Conservation (phyloP, 352 stramenopile genomes). For the Phytophthora sojae region DNA sequence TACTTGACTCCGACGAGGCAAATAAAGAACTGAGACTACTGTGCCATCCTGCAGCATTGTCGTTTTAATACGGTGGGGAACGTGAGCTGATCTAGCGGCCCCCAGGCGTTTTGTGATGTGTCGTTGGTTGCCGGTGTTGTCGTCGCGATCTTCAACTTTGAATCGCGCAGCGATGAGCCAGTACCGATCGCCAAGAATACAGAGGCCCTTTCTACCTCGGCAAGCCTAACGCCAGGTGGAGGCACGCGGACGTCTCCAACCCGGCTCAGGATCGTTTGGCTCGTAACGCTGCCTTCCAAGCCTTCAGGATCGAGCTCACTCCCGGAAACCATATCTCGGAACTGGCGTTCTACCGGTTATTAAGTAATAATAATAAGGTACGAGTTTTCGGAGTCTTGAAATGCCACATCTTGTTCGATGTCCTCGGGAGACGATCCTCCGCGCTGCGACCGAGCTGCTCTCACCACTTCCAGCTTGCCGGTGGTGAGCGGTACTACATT, state of each 20-base stretch:
- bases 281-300: too few relatives aligned
- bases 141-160: constrained; percentile 10
- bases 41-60: background rate
- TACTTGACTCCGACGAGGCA: background rate
- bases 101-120: background rate
- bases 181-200: constrained; percentile 5
- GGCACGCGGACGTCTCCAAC: background rate
- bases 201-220: constrained; percentile 6
- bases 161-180: constrained; percentile 10
- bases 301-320: too few relatives aligned
- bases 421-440: background rate
- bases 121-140: background rate
- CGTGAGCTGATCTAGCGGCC: too few relatives aligned
- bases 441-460: background rate
- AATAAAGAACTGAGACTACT: background rate
- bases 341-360: too few relatives aligned
- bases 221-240: background rate
- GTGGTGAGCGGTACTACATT: constrained; percentile 4
- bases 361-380: too few relatives aligned
- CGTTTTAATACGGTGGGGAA: too few relatives aligned
- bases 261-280: constrained; percentile 1
- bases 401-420: too few relatives aligned
- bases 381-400: too few relatives aligned
- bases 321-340: background rate
- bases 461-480: constrained; percentile 4